Conservation (phyloP, 108 stramenopile species). For the Asterionellopsis glacialis region DNA sequence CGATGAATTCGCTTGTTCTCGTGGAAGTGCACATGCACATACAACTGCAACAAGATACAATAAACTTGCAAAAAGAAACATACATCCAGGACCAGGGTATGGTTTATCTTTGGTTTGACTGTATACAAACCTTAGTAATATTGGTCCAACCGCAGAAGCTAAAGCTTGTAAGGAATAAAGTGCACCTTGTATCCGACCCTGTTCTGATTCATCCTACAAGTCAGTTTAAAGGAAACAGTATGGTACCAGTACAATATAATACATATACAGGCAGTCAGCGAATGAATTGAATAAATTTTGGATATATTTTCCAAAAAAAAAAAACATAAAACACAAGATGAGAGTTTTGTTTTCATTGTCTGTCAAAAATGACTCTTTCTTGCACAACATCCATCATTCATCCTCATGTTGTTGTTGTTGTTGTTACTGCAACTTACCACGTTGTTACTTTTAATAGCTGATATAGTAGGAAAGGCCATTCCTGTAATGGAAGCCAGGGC, state of each 20-base stretch:
- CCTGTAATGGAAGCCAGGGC: conserved; percentile 40
- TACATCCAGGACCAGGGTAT: conserved; percentile 58
- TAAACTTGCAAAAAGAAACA: conserved; percentile 64
- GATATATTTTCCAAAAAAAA: too few relatives aligned
- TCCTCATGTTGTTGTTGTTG: too few relatives aligned
- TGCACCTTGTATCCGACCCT: conserved; percentile 86
- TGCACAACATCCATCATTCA: too few relatives aligned
- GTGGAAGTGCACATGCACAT: conserved; percentile 53
- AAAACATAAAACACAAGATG: too few relatives aligned
- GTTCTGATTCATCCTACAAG: conserved; percentile 53
- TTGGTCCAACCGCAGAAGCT: conserved; percentile 70
- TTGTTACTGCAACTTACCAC: conserved; percentile 27
- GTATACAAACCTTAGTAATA: conserved; percentile 53
- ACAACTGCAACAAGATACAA: conserved; percentile 61
- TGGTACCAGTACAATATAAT: neutral
- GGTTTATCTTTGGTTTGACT: conserved; percentile 39
- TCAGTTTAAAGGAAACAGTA: neutral
- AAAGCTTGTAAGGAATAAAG: conserved; percentile 71
- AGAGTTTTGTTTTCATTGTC: too few relatives aligned
- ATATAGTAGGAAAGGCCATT: conserved; percentile 84
- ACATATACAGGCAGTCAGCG: neutral
- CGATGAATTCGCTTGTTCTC: conserved; percentile 48
- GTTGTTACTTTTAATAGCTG: conserved; percentile 84
- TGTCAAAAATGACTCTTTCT: too few relatives aligned
- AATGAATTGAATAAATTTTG: neutral